phyloP scores from a whole-genome alignment of 2,329 filamentous ascomycete species.

The Teratosphaeria pseudoeucalypti region DNA sequence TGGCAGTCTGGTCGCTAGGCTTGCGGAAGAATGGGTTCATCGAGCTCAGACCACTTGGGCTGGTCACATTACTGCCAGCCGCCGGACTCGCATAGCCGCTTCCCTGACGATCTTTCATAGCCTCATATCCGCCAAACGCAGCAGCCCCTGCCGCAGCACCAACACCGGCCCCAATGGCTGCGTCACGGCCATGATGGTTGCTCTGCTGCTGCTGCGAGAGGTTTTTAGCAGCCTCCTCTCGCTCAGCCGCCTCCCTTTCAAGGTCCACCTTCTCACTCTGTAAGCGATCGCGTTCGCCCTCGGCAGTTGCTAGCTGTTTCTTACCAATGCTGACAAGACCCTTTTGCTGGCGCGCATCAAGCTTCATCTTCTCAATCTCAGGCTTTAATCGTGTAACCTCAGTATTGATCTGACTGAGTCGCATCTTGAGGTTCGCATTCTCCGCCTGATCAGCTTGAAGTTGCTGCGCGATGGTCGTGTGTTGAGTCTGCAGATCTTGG shows the following conservation, averaged over 20 bases:
- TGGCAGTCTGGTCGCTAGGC: constrained; percentile 23
- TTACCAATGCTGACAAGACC: constrained; percentile 96
- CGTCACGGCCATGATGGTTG: constrained; percentile 4
- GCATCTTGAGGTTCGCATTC: constrained; percentile 75
- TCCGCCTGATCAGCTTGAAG: constrained; percentile 83
- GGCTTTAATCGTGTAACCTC: constrained; percentile 79
- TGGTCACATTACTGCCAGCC: constrained; percentile 11
- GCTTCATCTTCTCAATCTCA: constrained; percentile 84
- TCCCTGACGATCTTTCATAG: not conserved
- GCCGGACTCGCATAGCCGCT: constrained; percentile 3
- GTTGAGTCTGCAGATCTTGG: constrained; percentile 72
- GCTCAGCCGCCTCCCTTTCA: constrained; percentile 41
- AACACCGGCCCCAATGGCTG: constrained; percentile 5
- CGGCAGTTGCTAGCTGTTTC: constrained; percentile 86
- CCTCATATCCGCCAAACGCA: constrained; percentile 8
- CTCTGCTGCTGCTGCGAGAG: constrained; percentile 4
- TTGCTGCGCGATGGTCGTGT: constrained; percentile 61
- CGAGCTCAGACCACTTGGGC: constrained; percentile 31
- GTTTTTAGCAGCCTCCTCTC: constrained; percentile 10
- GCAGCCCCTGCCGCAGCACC: constrained; percentile 6
- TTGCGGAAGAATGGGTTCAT: constrained; percentile 93
- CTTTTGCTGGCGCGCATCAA: constrained; percentile 88
- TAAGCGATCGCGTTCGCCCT: constrained; percentile 78
- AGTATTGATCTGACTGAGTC: constrained; percentile 70
- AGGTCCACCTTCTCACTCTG: constrained; percentile 67